phyloP scores from a whole-genome alignment of 2,329 filamentous ascomycete genomes.

The Monilinia aucupariae region DNA sequence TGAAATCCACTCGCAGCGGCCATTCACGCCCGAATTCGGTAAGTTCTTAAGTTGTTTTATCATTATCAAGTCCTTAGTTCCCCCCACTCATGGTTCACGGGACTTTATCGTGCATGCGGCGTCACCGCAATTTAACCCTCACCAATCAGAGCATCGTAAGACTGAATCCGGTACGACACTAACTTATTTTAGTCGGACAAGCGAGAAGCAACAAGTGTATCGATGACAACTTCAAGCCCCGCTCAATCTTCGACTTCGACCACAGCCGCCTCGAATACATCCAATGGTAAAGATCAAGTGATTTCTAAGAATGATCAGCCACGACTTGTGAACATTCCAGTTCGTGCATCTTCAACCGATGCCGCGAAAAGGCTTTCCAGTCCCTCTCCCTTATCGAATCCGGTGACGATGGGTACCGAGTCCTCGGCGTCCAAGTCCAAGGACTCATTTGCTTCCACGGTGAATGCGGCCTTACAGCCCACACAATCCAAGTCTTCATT shows the following conservation, averaged over 20 bases:
- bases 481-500: slow-evolving; percentile 31
- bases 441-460: slow-evolving; percentile 38
- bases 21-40: slow-evolving; percentile 61
- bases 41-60: slow-evolving; percentile 40
- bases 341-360: slow-evolving; percentile 55
- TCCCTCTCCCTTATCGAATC: slow-evolving; percentile 70
- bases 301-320: slow-evolving; percentile 48
- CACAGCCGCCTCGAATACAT: slow-evolving; percentile 16
- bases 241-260: slow-evolving; percentile 39
- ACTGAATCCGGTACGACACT: slow-evolving; percentile 38
- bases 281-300: slow-evolving; percentile 40
- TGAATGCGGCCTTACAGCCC: slow-evolving; percentile 34
- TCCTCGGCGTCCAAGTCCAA: slow-evolving; percentile 41
- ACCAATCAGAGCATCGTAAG: slow-evolving; percentile 29
- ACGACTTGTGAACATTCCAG: slow-evolving; percentile 53
- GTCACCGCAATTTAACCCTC: slow-evolving; percentile 30
- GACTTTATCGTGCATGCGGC: slow-evolving; percentile 23
- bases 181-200: slow-evolving; percentile 53
- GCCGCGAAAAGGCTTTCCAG: slow-evolving; percentile 58
- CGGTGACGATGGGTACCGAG: slow-evolving; percentile 57
- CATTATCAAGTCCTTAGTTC: slow-evolving; percentile 4
- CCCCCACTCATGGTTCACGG: slow-evolving; percentile 19
- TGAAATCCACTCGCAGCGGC: slow-evolving; percentile 51
- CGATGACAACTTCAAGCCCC: slow-evolving; percentile 37
- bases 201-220: slow-evolving; percentile 46